These are phyloP conservation scores for Chaetomium fimeti DNA, from an alignment of 495 filamentous ascomycete genomes.

Conservation along the genomic window DNA sequence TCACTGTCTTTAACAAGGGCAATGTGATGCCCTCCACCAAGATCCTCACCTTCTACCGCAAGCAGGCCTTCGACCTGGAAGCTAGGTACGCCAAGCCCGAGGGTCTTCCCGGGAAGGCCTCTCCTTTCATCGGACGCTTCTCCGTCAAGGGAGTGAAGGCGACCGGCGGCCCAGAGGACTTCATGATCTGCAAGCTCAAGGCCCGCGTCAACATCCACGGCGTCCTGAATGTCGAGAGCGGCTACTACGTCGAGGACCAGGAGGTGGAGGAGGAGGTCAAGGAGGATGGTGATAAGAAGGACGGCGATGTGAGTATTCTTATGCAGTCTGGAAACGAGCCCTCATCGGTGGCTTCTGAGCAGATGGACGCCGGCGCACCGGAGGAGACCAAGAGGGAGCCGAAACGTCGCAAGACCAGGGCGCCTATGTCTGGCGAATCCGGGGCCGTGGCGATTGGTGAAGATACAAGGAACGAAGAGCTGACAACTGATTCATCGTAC, in stretches of 20 bases:
- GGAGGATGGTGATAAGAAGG: conserved; percentile 62
- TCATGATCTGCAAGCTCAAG: conserved; percentile 99
- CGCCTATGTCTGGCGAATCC: conserved; percentile 20
- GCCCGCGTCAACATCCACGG: conserved; percentile 96
- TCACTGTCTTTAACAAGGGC: conserved; percentile 96
- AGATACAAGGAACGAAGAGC: conserved; percentile 15
- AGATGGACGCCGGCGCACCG: conserved; percentile 3
- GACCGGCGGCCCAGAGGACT: conserved; percentile 76
- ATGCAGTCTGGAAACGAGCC: conserved; percentile 9
- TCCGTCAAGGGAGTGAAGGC: conserved; percentile 88
- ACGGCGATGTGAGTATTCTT: conserved; percentile 62
- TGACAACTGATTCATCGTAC: conserved; percentile 27
- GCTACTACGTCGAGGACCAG: conserved; percentile 97
- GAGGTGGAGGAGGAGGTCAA: conserved; percentile 93
- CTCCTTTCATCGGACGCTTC: conserved; percentile 94
- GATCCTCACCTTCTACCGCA: conserved; percentile 99
- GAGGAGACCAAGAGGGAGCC: conserved; percentile 21
- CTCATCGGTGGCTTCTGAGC: conserved; percentile 11
- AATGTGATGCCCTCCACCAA: conserved; percentile 98
- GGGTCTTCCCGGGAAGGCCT: conserved; percentile 82
- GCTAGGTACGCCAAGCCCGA: conserved; percentile 89
- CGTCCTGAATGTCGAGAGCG: conserved; percentile 92
- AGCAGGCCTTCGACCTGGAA: conserved; percentile 95
- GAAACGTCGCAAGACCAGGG: conserved; percentile 37
- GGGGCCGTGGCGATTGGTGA: conserved; percentile 11